These are phyloP conservation scores for Fusarium tricinctum DNA, from an alignment of 2,329 filamentous ascomycete species.

Conservation along the genomic window DNA sequence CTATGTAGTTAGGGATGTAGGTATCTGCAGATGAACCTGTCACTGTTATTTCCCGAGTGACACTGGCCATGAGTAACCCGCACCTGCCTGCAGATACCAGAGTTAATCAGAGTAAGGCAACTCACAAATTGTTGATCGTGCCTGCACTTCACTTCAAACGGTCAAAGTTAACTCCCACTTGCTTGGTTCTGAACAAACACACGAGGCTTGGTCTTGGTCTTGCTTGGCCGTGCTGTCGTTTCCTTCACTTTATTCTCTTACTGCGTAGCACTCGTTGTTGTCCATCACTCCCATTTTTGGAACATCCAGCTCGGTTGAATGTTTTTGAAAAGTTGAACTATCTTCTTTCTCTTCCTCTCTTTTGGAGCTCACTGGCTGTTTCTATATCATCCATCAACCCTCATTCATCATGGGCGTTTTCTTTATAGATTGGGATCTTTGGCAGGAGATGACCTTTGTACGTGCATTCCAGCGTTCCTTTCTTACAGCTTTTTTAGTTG, in stretches of 20 bases:
- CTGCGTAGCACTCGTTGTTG: conserved; percentile 13
- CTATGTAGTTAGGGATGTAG: background rate
- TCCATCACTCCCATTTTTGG: conserved; percentile 35
- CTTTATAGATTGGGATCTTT: conserved; percentile 80
- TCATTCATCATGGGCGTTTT: conserved; percentile 61
- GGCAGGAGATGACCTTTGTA: conserved; percentile 93
- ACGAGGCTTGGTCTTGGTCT: conserved; percentile 16
- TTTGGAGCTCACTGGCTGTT: conserved; percentile 4
- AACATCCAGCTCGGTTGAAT: conserved; percentile 17
- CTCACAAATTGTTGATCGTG: background rate
- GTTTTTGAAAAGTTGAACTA: conserved; percentile 28
- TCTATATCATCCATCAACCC: conserved; percentile 14
- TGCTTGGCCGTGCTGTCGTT: conserved; percentile 2
- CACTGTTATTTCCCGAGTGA: conserved; percentile 10
- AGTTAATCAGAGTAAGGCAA: conserved; percentile 8
- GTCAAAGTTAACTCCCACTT: background rate
- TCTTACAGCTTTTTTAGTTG: background rate
- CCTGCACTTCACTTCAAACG: conserved; percentile 9
- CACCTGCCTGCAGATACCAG: conserved; percentile 24
- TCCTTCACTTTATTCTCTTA: conserved; percentile 6
- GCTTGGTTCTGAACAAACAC: conserved; percentile 1
- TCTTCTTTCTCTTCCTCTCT: conserved; percentile 6
- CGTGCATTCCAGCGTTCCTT: conserved; percentile 54
- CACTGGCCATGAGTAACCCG: conserved; percentile 10
- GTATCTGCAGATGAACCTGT: background rate